phyloP scores from a whole-genome alignment of 2,329 filamentous ascomycete species.

The Ophiostoma montium region DNA sequence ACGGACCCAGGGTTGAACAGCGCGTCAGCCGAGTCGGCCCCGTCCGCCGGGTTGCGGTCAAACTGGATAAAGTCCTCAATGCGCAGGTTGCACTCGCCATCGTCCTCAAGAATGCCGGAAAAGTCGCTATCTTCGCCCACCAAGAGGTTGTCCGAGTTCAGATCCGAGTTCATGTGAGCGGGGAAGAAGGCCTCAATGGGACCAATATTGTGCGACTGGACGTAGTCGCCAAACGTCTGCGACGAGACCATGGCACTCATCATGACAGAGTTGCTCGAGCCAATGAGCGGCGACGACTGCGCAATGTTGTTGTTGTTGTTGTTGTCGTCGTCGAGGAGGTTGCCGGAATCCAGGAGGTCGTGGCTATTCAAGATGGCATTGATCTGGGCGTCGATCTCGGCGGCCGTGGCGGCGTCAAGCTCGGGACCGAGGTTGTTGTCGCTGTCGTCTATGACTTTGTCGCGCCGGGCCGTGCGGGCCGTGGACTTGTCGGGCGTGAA shows the following conservation, averaged over 20 bases:
- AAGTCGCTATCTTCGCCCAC: conserved; percentile 37
- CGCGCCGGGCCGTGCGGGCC: background rate
- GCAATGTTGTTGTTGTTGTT: conserved; percentile 17
- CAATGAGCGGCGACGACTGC: conserved; percentile 44
- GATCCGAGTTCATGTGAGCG: conserved; percentile 41
- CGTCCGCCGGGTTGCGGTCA: conserved; percentile 29
- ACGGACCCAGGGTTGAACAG: conserved; percentile 3
- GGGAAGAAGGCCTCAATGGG: conserved; percentile 66
- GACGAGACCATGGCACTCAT: conserved; percentile 55
- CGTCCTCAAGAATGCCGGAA: conserved; percentile 46
- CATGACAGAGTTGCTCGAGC: conserved; percentile 50
- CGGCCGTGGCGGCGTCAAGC: background rate
- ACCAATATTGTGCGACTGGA: conserved; percentile 51
- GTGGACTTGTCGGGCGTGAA: conserved; percentile 35
- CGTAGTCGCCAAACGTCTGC: conserved; percentile 40
- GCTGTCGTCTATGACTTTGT: background rate
- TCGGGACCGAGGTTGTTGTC: background rate
- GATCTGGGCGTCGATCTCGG: background rate
- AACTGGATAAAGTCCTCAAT: conserved; percentile 63
- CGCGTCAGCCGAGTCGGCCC: conserved; percentile 1
- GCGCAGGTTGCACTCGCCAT: conserved; percentile 49
- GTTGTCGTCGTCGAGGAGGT: background rate
- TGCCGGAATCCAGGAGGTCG: background rate
- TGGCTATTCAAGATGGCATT: background rate
- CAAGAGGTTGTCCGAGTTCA: conserved; percentile 44